phyloP scores from a whole-genome alignment of 371 early-diverging fungal species.

The Mycotypha africana region DNA sequence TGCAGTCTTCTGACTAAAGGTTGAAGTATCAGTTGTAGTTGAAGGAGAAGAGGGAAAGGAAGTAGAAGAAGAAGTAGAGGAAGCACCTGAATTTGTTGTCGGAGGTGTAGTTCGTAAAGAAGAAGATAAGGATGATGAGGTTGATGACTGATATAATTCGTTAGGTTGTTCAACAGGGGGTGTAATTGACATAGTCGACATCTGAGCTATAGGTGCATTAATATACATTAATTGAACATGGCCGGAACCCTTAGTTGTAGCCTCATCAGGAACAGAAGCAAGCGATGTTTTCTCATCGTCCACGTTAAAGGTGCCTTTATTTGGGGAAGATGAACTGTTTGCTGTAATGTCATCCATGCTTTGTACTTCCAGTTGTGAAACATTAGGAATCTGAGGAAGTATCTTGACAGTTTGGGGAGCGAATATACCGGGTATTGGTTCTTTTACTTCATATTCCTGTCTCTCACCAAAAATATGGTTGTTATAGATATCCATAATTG shows the following conservation, averaged over 20 bases:
- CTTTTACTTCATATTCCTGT: conserved; percentile 3
- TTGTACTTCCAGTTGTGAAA: too few species aligned
- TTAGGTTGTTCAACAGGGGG: conserved; percentile 9
- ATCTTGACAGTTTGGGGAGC: too few species aligned
- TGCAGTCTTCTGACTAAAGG: too few species aligned
- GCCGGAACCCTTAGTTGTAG: conserved; percentile 12
- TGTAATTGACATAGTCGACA: conserved; percentile 14
- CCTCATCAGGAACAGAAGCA: conserved; percentile 14
- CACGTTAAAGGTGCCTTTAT: conserved; percentile 14
- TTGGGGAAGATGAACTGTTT: conserved; percentile 3
- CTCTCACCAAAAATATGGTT: conserved; percentile 14
- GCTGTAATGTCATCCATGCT: too few species aligned
- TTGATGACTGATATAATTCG: conserved; percentile 3
- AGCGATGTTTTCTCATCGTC: not conserved
- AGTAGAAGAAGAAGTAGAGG: conserved; percentile 4
- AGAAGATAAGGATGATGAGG: conserved; percentile 1
- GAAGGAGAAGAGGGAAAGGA: conserved; percentile 1
- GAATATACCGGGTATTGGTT: not conserved
- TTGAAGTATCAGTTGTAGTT: not conserved
- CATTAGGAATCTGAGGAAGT: too few species aligned
- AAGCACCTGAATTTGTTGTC: not conserved
- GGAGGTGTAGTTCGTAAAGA: too few species aligned
- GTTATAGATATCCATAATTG: conserved; percentile 40
- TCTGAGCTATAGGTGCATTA: conserved; percentile 26
- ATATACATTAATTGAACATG: conserved; percentile 37